Conservation (phyloP, 164 flowering plant genomes). For the Vitis riparia region DNA sequence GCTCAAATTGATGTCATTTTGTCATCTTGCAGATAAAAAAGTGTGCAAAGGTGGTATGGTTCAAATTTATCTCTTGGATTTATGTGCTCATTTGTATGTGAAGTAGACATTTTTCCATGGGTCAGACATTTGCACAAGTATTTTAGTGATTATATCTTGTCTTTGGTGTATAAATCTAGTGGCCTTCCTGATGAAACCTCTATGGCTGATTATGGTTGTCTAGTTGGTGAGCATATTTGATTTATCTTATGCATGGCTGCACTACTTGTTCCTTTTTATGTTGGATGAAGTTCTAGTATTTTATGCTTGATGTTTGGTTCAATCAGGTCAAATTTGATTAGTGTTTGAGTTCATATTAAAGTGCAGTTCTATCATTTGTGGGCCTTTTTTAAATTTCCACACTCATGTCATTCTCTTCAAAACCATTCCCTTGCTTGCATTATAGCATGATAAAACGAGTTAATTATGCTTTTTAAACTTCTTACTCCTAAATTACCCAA, state of each 20-base stretch:
- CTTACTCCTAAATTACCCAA: neutral
- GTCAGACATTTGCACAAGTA: no score
- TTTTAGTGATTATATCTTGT: no score
- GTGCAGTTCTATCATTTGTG: neutral
- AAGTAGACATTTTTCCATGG: no score
- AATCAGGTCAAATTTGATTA: no score
- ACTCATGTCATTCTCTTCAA: neutral
- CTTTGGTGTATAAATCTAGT: neutral
- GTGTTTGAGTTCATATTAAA: no score
- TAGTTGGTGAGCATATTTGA: neutral
- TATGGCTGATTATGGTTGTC: neutral
- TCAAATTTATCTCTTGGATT: no score
- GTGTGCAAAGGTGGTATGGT: no score
- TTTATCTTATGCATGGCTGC: neutral
- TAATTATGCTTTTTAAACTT: neutral
- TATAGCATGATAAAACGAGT: neutral
- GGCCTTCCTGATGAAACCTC: neutral
- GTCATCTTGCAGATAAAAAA: no score
- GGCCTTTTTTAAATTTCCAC: neutral
- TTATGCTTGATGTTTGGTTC: no score
- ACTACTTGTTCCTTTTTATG: neutral
- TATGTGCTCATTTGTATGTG: no score
- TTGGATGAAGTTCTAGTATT: no score
- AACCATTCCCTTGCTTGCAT: neutral
- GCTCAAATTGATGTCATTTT: no score